A percentile compares a stretch with the other conserved stretches of the same genome.
phyloP scores from a whole-genome alignment of 73 alveolate species.

The Blepharisma japonicum region DNA sequence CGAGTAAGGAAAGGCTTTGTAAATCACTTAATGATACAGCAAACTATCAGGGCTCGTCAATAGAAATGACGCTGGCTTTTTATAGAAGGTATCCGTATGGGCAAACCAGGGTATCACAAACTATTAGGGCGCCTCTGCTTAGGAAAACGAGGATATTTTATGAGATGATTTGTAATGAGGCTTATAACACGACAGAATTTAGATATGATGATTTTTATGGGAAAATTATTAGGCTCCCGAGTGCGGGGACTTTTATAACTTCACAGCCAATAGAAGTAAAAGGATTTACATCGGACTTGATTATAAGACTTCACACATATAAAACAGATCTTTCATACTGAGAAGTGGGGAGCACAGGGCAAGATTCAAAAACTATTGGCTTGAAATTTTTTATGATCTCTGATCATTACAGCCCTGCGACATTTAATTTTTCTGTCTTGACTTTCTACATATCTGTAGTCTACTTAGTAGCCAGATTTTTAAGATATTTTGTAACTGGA shows the following conservation, averaged over 20 bases:
- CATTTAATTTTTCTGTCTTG: conserved; percentile 39
- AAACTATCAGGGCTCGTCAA: no score
- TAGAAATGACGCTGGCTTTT: no score
- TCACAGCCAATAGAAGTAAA: not conserved
- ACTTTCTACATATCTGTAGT: conserved; percentile 64
- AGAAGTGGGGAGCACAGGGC: no score
- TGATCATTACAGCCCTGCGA: conserved; percentile 39
- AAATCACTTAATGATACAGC: not conserved
- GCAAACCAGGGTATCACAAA: no score
- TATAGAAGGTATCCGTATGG: no score
- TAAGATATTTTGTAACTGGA: conserved; percentile 46
- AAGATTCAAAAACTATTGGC: conserved; percentile 31
- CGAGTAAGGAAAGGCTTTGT: not conserved
- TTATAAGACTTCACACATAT: not conserved
- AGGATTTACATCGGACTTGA: not conserved
- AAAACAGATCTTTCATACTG: no score
- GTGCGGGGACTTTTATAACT: not conserved
- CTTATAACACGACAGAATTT: no score
- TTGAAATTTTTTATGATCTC: conserved; percentile 54
- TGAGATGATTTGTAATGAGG: no score
- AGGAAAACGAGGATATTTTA: no score
- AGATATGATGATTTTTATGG: not conserved
- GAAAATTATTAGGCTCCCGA: conserved; percentile 10
- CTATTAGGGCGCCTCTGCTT: no score
- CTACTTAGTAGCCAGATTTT: conserved; percentile 47